These are phyloP conservation scores for Teunomyces aglyptinius DNA, from an alignment of 805 yeast species.

Conservation along the genomic window DNA sequence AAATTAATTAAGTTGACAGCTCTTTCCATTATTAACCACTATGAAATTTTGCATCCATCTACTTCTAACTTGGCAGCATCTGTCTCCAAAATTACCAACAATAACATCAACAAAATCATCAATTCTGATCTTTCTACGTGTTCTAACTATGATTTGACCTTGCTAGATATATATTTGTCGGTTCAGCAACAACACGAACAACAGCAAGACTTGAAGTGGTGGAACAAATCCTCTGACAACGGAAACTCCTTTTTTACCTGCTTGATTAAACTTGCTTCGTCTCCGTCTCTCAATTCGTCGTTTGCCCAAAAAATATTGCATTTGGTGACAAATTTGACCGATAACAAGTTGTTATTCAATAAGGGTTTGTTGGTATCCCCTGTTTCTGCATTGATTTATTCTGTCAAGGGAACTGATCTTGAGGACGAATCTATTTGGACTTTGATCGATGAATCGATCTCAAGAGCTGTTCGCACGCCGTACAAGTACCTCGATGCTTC, in stretches of 20 bases:
- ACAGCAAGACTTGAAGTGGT: constrained; percentile 66
- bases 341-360: constrained; percentile 56
- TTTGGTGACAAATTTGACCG: constrained; percentile 49
- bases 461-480: constrained; percentile 71
- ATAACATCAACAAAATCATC: constrained; percentile 17
- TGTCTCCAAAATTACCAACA: constrained; percentile 15
- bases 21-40: constrained; percentile 43
- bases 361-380: constrained; percentile 53
- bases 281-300: constrained; percentile 13
- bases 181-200: constrained; percentile 51
- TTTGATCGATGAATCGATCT: constrained; percentile 70
- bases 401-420: neutral
- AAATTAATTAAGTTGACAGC: constrained; percentile 47
- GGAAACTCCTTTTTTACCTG: constrained; percentile 65
- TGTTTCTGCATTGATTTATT: constrained; percentile 44
- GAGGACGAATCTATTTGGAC: constrained; percentile 46
- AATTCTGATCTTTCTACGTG: constrained; percentile 13
- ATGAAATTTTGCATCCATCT: constrained; percentile 35
- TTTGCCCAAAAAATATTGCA: constrained; percentile 42
- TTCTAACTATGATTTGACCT: constrained; percentile 53
- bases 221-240: constrained; percentile 49
- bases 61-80: constrained; percentile 18
- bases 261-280: constrained; percentile 47
- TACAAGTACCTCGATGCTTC: constrained; percentile 75
- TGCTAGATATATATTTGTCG: constrained; percentile 55